Base-by-base conservation (phyloP, 2,329 filamentous ascomycete species). In the Aspergillus pseudoglaucus region DNA sequence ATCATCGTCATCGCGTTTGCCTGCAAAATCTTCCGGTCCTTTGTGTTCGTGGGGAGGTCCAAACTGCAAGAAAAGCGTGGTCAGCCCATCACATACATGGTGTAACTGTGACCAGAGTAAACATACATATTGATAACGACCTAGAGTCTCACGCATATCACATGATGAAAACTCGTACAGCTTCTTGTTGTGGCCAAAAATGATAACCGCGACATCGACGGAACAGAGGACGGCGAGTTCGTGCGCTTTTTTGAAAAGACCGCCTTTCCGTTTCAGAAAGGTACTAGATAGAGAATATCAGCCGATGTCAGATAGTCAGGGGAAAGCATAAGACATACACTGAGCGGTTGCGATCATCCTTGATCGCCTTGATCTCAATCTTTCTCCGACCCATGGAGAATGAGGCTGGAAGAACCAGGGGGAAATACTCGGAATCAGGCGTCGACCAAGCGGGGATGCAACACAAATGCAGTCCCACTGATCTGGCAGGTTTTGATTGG, bases 301-400 rank as follows among this genome's bases (percentile, higher is more conserved):
- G 44, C 33, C 45, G 51, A 32, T 52, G 50, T 38, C 23, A 37
- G 35, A 17, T n/a, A 39, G 18, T 15, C 18, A 14, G 3, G n/a
- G 10, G 14, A 20, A 32, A 32, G 20, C 27, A 23, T 14, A 6
- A 18, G 33, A 77, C 88, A 72, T 89, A 96, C 90, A 96, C 90
- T 63, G 90, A 95, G 68, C 90, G 89, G 68, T 96, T 96, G 64
- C 90, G 84, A 73, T 96, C 90, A 83, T 96, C 90, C 74, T 95
- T 96, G 79, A 97, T 97, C 60, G 91, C 89, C 75, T 96, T 96
- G 79, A 98, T 97, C 77, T 97, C 93, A 68, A 98, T 98, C 83
- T 98, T 98, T 80, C 93, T 84, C 72, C 93, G 85, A 70, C 93
- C 93, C 93, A 98, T 98, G 46, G 46, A 33, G 33, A 37, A 27